Evolutionary conservation across 352 stramenopile genomes (phyloP), one percentile per base, ranked within the genome.

Genomic region (Halophytophthora batemanensis): DNA sequence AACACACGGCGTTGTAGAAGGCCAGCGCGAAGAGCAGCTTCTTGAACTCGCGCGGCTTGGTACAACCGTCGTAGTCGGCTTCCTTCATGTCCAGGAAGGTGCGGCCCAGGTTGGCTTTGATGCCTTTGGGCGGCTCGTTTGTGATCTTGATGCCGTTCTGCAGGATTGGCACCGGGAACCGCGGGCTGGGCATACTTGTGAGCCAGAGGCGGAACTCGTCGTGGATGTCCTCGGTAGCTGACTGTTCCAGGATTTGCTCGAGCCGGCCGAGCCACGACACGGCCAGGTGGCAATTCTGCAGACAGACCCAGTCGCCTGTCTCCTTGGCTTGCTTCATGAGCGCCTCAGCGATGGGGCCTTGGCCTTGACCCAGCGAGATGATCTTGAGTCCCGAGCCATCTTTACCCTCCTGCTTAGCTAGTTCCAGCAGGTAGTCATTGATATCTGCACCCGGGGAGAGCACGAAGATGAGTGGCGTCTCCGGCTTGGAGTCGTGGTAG

Each of bases 61-160:
- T 78, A 53, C 86, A 96, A 23, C 56, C 70, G 50, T 96, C 87
- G 43, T 93, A 96, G 41, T 98, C 82, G 6, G 63, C 66, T 22
- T 97, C 86, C 51, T 90, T 94, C 71, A 98, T 92, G 50, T 98
- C 90, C 12, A 91, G 62, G 64, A 98, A 98, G 0, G 88, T 96
- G 25, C 93, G 78, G n/a, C 82, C 77, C 3, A 98, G 59, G 62
- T 98, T 98, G 3, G 90, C 90, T 21, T 85, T 85, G 49, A 98
- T 87, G 17, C 93, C 93, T 41, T 90, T 86, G 0, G 93, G 93
- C 11, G 93, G 90, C 45, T 98, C 94, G 46, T 98, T 97, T 2
- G 93, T 97, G 50, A 98, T 95, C 62, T 98, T 98, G 63, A 98
- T 97, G 22, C 93, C 91, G 48, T 96, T 97, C 61, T 98, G 93